These are phyloP conservation scores for Protomyces inouyei DNA, from an alignment of 1,139 yeast genomes.

Conservation along the genomic window DNA sequence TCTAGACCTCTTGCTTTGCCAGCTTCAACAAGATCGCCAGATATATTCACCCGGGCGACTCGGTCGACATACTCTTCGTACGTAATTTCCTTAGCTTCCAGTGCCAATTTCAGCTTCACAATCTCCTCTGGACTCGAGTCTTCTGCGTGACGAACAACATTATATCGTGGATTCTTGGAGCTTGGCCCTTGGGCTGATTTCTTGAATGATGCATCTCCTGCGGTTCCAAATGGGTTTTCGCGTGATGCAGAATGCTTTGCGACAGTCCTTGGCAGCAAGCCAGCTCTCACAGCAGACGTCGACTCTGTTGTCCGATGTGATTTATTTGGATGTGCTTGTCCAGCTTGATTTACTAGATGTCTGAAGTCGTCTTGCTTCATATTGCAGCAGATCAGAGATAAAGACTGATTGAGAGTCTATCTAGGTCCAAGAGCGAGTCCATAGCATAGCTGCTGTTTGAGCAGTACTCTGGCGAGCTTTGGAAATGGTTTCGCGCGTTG, in stretches of 20 bases:
- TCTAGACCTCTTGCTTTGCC: slow-evolving; percentile 29
- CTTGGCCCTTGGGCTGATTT: no score
- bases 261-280: neutral
- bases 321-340: no score
- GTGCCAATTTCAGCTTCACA: slow-evolving; percentile 1
- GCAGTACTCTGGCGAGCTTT: no score
- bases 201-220: neutral
- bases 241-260: neutral
- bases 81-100: slow-evolving; percentile 20
- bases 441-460: no score
- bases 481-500: no score
- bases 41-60: slow-evolving; percentile 4
- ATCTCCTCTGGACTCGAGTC: neutral
- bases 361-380: neutral
- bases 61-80: slow-evolving; percentile 24
- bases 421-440: no score
- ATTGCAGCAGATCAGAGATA: no score
- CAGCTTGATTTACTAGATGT: neutral
- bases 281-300: no score
- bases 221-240: neutral
- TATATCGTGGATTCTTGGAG: neutral
- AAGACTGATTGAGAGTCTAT: no score
- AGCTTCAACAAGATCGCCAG: slow-evolving; percentile 23
- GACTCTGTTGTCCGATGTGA: no score
- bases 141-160: neutral